Conservation (phyloP, 208 protist species). For the Strigomonas culicis region DNA sequence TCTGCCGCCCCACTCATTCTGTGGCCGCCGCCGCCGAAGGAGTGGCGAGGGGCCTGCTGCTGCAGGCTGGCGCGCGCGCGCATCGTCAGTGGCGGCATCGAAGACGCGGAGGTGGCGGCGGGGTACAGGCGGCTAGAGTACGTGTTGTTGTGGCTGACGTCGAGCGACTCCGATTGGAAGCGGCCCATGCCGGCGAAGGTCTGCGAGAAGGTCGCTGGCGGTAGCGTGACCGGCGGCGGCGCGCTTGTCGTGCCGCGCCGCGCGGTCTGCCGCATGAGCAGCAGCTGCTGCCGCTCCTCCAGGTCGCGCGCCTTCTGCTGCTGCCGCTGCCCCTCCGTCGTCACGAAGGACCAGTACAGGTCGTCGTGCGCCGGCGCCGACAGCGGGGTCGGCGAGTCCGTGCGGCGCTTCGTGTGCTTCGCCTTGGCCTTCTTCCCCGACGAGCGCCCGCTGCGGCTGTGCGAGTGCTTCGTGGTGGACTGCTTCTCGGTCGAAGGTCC, state of each 20-base stretch:
- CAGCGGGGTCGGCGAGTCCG: background rate
- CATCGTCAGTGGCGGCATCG: background rate
- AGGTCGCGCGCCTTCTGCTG: background rate
- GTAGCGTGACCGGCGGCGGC: background rate
- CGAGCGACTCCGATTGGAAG: no score
- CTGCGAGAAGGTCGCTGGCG: constrained; percentile 1
- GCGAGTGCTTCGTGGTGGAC: no score
- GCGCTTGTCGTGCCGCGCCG: background rate
- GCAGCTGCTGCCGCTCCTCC: background rate
- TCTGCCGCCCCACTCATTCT: background rate
- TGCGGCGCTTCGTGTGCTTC: background rate
- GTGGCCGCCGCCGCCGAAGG: background rate
- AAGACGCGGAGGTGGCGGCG: constrained; percentile 1
- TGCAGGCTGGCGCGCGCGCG: background rate
- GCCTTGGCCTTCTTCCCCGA: background rate
- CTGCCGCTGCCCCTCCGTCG: background rate
- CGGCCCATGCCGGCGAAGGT: constrained; percentile 2
- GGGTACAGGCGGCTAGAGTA: no score
- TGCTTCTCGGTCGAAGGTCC: no score
- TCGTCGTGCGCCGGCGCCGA: background rate
- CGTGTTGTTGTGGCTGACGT: no score
- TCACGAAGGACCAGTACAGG: constrained; percentile 6
- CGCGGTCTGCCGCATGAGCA: background rate
- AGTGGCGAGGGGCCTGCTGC: background rate
- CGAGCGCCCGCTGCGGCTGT: background rate